Evolutionary conservation across 495 filamentous ascomycete genomes (phyloP), one percentile per base, ranked within the genome.

Genomic region (Tuber brumale): DNA sequence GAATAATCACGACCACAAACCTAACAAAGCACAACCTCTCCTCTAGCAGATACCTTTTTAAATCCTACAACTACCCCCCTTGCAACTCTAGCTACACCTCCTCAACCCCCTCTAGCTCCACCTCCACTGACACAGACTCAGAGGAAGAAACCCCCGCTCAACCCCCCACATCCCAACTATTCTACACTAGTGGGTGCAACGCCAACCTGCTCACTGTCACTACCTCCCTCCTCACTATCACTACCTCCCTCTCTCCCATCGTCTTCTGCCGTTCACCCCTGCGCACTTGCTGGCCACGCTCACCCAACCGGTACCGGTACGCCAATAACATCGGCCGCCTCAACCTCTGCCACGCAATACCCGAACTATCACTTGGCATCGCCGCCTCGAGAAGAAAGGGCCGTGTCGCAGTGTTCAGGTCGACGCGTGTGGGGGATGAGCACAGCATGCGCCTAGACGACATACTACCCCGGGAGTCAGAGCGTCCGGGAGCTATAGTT

Each of bases 311-410:
- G 23, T 81, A 87, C 21, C 81, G 84, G n/a, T 82, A 84, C 37
- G 84, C 86, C 48, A 66, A 74, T 46, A 77, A 82, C 31, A 87
- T 87, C 74, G 88, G 94, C 80, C 91, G 95, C 7, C 85, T 97
- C 42, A 93, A 92, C 84, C 92, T 95, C 89, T 84, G 91, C 9
- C 85, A 89, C 39, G 89, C 92, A 73, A 89, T 97, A 41, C 92
- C 92, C 0, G 92, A 95, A 75, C 86, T 96, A 31, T 92, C 89
- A 8, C 85, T 97, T 42, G 88, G 96, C 6, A 84, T 94, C 16
- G 87, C 91, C 0, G 94, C 89, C 10, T 91, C 91, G 7, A 89
- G 92, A 70, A 88, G 92, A 70, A 88, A 87, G 72, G 95, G 95
- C 21, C 89, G 91, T 14, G 93, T 91, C 16, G 92, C 89, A 1